Percentiles rank a stretch among this genome's conserved stretches.
Conservation (phyloP, 345 rosid species). For the Euphorbia lathyris region DNA sequence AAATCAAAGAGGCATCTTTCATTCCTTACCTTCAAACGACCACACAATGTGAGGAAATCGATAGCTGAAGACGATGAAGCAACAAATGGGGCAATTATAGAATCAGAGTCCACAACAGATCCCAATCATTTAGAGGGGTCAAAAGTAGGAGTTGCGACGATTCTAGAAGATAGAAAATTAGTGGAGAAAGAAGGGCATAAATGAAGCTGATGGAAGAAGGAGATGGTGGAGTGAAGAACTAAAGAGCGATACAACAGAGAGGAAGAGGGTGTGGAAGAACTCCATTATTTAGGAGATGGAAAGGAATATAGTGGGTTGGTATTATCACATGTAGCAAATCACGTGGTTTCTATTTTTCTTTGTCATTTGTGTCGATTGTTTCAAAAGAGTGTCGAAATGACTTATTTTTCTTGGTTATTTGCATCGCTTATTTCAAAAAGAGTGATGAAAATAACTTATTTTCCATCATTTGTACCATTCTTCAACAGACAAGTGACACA, state of each 20-base stretch:
- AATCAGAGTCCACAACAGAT: conserved; percentile 22
- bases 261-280: conserved; percentile 32
- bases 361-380: too few relatives aligned
- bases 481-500: too few relatives aligned
- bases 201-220: conserved; percentile 25
- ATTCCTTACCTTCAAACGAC: conserved; percentile 18
- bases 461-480: too few relatives aligned
- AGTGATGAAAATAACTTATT: too few relatives aligned
- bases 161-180: conserved; percentile 29
- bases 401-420: too few relatives aligned
- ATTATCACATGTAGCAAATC: too few relatives aligned
- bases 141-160: conserved; percentile 36
- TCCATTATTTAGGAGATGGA: conserved; percentile 31
- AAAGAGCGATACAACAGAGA: conserved; percentile 33
- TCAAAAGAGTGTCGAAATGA: too few relatives aligned
- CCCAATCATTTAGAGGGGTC: conserved; percentile 30
- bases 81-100: conserved; percentile 18
- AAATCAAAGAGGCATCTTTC: neutral
- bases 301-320: neutral
- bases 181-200: conserved; percentile 24
- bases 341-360: too few relatives aligned
- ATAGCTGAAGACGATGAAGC: conserved; percentile 15
- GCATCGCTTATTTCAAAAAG: too few relatives aligned
- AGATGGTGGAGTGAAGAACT: conserved; percentile 24
- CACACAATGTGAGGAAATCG: conserved; percentile 31